Conservation (phyloP, 345 rosid genomes). For the Populus ilicifolia region DNA sequence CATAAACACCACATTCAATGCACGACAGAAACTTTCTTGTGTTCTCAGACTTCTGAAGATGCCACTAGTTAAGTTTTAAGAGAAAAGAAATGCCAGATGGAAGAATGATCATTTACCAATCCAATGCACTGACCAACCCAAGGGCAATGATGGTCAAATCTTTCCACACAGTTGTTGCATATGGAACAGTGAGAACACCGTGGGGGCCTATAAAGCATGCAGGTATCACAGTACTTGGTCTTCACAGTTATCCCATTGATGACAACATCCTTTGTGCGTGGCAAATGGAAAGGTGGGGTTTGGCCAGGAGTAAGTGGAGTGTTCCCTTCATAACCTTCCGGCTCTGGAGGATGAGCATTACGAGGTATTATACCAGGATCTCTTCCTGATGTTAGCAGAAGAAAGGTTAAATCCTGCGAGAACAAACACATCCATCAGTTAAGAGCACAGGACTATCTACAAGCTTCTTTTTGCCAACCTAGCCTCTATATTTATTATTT, state of each 20-base stretch:
- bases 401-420: conserved; percentile 67
- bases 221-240: conserved; percentile 89
- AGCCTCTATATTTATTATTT: neutral
- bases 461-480: neutral
- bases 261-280: conserved; percentile 62
- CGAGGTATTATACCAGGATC: conserved; percentile 96
- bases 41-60: conserved; percentile 4
- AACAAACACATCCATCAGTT: conserved; percentile 20
- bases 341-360: conserved; percentile 69
- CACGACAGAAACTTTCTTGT: neutral
- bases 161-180: conserved; percentile 94
- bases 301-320: conserved; percentile 42
- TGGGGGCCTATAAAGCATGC: conserved; percentile 90
- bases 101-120: conserved; percentile 49
- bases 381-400: conserved; percentile 79
- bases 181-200: conserved; percentile 99
- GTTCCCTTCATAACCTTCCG: conserved; percentile 42
- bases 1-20: neutral
- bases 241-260: conserved; percentile 70
- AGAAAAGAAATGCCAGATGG: neutral
- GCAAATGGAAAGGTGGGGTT: conserved; percentile 49
- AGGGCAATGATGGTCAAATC: conserved; percentile 98
- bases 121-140: conserved; percentile 99
- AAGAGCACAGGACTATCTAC: neutral
- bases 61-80: conserved; percentile 11